Evolutionary conservation across 2,329 filamentous ascomycete species (phyloP), one percentile per base, ranked within the genome.

Genomic region (Scortechinia acanthostroma): DNA sequence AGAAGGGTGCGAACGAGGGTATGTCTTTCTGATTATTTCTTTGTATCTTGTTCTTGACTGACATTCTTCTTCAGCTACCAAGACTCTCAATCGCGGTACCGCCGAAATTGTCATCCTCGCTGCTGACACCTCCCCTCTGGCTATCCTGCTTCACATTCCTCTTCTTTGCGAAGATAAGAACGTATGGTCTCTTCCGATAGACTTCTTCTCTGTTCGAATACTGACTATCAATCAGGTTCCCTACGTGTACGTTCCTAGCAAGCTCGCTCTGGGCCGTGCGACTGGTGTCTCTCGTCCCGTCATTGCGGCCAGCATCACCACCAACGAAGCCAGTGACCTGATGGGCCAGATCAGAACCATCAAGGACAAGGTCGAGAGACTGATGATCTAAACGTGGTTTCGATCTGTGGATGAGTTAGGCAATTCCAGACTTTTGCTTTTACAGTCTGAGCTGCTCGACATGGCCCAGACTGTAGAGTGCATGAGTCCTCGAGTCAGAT

Each of bases 361-460:
- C 60, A 94, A 91, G 76, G 88, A 94, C 69, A 94, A 95, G 81
- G 88, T 97, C 46, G 91, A 97, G 77, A 80, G 91, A 57, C 77
- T 96, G 55, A 90, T 91, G 74, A 95, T 96, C 71, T 96, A 84
- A 79, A 42, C 21, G n/a, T n/a, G n/a, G n/a, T n/a, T n/a, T n/a
- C n/a, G n/a, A n/a, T n/a, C n/a, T n/a, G n/a, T n/a, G n/a, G n/a
- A n/a, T n/a, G n/a, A n/a, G n/a, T n/a, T n/a, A n/a, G n/a, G n/a
- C n/a, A n/a, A n/a, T n/a, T n/a, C n/a, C n/a, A n/a, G n/a, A n/a
- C n/a, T n/a, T n/a, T n/a, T n/a, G n/a, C n/a, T n/a, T n/a, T n/a
- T n/a, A n/a, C n/a, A n/a, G n/a, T n/a, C n/a, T n/a, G n/a, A n/a
- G n/a, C n/a, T n/a, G n/a, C n/a, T n/a, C n/a, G n/a, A n/a, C n/a